Percentiles rank a stretch among this genome's conserved stretches.
phyloP scores from a whole-genome alignment of 2,329 filamentous ascomycete species.

The Claviceps cyperi region DNA sequence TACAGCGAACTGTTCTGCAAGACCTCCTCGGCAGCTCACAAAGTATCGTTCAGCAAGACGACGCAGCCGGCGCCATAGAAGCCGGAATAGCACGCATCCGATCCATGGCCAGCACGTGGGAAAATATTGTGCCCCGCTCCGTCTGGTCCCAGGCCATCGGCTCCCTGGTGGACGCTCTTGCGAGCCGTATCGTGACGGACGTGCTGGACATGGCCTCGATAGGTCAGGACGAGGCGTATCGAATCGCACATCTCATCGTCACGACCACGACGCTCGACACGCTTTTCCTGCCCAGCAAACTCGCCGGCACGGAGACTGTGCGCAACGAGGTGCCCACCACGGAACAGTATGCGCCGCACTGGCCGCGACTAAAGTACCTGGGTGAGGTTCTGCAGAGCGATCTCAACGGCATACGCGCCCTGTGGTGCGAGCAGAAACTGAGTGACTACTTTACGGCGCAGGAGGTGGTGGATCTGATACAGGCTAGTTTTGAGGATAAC shows the following conservation, averaged over 20 bases:
- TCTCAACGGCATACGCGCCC: constrained; percentile 44
- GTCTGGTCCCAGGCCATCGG: constrained; percentile 50
- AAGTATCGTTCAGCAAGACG: constrained; percentile 43
- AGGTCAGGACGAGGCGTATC: constrained; percentile 49
- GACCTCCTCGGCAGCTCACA: constrained; percentile 47
- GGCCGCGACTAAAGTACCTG: constrained; percentile 50
- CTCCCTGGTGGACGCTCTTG: constrained; percentile 42
- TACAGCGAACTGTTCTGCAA: constrained; percentile 45
- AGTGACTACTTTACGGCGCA: constrained; percentile 46
- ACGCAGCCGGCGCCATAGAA: constrained; percentile 37
- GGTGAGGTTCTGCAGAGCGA: constrained; percentile 53
- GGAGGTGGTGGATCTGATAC: constrained; percentile 48
- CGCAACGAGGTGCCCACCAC: constrained; percentile 36
- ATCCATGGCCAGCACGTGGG: constrained; percentile 40
- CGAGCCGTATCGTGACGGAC: constrained; percentile 44
- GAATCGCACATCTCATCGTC: constrained; percentile 43
- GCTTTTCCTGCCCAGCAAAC: constrained; percentile 37
- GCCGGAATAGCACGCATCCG: constrained; percentile 38
- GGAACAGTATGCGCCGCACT: constrained; percentile 44
- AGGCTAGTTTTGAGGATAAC: constrained; percentile 51
- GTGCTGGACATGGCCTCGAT: constrained; percentile 48
- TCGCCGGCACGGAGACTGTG: constrained; percentile 12
- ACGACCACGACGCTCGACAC: constrained; percentile 44
- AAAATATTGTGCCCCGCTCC: constrained; percentile 41
- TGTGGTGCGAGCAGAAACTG: constrained; percentile 53